phyloP scores from a whole-genome alignment of 2,329 filamentous ascomycete genomes.

The Daldinia sp. region DNA sequence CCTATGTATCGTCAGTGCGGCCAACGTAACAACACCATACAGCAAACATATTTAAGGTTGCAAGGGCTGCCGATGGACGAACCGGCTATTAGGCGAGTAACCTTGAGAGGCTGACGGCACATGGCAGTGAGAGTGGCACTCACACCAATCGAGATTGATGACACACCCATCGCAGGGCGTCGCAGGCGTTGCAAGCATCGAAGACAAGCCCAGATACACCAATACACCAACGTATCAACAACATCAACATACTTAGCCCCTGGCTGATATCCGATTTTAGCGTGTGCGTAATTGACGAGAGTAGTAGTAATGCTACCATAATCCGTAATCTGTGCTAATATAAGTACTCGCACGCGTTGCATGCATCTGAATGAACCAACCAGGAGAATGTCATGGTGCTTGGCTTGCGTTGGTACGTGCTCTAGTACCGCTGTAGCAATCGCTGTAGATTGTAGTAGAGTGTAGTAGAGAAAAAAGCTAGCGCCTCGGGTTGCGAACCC shows the following conservation, averaged over 20 bases:
- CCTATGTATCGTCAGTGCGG: constrained; percentile 19
- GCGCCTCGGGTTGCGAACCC: constrained; percentile 39
- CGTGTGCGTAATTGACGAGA: constrained; percentile 10
- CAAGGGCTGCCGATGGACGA: constrained; percentile 30
- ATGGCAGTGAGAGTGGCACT: constrained; percentile 35
- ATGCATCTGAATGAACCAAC: constrained; percentile 24
- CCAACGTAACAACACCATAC: constrained; percentile 2
- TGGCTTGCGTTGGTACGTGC: constrained; percentile 6
- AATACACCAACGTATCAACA: not conserved
- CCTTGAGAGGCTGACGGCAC: constrained; percentile 40
- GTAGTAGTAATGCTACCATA: constrained; percentile 9
- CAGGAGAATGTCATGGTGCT: constrained; percentile 2
- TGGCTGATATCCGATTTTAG: constrained; percentile 7
- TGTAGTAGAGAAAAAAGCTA: not conserved
- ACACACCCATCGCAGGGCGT: constrained; percentile 9
- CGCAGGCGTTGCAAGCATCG: not conserved
- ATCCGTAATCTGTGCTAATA: constrained; percentile 16
- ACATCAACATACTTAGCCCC: constrained; percentile 8
- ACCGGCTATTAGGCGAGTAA: constrained; percentile 30
- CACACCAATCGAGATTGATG: constrained; percentile 28
- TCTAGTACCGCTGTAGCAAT: not conserved
- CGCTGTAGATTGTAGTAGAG: too few species aligned
- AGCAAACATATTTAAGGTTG: constrained; percentile 16
- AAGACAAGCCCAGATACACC: not conserved
- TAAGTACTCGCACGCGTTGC: constrained; percentile 24